Percentiles rank a stretch among this genome's conserved stretches.
Conservation (phyloP, 495 filamentous ascomycete species). For the Daldinia grandis region DNA sequence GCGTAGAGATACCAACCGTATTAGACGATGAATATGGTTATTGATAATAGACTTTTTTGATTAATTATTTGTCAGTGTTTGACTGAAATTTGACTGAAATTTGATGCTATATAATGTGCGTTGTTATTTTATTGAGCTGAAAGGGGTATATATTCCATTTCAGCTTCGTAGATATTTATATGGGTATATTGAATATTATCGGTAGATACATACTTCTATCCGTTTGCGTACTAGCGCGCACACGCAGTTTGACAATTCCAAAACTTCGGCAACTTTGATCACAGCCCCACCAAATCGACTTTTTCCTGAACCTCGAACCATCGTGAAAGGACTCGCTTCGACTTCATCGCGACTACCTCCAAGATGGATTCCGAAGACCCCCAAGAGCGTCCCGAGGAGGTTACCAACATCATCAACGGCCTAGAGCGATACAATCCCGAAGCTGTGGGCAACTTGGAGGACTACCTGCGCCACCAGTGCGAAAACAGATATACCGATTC, state of each 20-base stretch:
- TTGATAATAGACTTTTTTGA: constrained; percentile 27
- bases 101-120: not conserved
- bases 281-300: constrained; percentile 41
- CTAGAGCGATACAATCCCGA: constrained; percentile 99
- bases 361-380: constrained; percentile 65
- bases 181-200: not conserved
- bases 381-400: constrained; percentile 81
- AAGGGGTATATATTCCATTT: no score
- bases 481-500: constrained; percentile 92
- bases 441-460: constrained; percentile 91
- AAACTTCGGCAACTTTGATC: constrained; percentile 29
- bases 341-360: constrained; percentile 42
- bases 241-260: constrained; percentile 38
- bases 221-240: constrained; percentile 26
- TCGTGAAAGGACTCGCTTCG: constrained; percentile 34
- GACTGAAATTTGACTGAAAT: not conserved
- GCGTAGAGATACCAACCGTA: constrained; percentile 41
- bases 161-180: no score
- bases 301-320: constrained; percentile 35
- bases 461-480: constrained; percentile 94
- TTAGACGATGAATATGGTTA: constrained; percentile 26
- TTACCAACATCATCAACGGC: constrained; percentile 89
- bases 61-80: not conserved
- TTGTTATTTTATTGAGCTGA: no score
- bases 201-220: constrained; percentile 1